phyloP scores from a whole-genome alignment of 176 grass and related monocot species.

The Bonia amplexicaulis region DNA sequence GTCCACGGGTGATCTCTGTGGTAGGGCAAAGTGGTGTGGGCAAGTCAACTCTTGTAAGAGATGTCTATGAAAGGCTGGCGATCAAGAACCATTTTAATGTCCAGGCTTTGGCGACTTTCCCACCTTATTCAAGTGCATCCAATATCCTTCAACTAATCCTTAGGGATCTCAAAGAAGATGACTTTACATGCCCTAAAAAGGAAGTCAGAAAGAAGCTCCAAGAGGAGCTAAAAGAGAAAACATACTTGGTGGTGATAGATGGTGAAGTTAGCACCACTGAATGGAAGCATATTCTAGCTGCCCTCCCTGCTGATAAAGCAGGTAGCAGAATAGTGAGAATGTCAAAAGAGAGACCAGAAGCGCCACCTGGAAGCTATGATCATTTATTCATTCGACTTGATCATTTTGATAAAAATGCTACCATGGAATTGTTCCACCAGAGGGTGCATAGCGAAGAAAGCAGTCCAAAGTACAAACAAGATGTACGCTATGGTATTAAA shows the following conservation, averaged over 20 bases:
- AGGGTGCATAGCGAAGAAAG: not conserved
- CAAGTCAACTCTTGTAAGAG: slow-evolving; percentile 22
- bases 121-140: not conserved
- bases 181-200: not conserved
- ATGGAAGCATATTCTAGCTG: not conserved
- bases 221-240: not conserved
- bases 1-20: not conserved
- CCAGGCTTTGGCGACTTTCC: not conserved
- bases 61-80: not conserved
- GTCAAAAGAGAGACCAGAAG: not conserved
- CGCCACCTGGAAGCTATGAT: not conserved
- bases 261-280: not conserved
- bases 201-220: not conserved
- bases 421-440: not conserved
- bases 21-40: not conserved
- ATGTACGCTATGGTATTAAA: not conserved
- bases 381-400: not conserved
- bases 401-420: not conserved
- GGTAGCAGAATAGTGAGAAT: slow-evolving; percentile 28
- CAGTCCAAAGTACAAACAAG: slow-evolving; percentile 6
- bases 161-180: not conserved
- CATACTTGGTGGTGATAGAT: slow-evolving; percentile 30
- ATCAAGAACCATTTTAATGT: not conserved
- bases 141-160: not conserved
- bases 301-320: not conserved